Conservation (phyloP, 2,329 filamentous ascomycete species). For the Cryphonectria radicalis region DNA sequence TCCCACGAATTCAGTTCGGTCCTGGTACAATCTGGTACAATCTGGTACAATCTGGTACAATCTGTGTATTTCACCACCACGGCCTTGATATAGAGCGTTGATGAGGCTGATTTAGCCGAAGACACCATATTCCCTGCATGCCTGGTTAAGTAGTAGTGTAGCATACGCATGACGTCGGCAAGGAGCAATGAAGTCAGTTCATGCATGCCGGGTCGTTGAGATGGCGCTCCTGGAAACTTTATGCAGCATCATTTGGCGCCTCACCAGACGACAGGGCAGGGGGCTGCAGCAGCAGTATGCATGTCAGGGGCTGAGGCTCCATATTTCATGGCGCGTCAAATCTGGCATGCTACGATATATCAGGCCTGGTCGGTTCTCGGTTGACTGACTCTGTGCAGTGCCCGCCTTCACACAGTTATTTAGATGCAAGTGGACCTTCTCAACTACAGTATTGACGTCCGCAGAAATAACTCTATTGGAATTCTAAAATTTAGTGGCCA, state of each 20-base stretch:
- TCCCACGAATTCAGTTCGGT: too few relatives aligned
- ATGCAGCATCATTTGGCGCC: slow-evolving; percentile 12
- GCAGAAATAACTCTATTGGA: background rate
- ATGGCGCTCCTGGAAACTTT: background rate
- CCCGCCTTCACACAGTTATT: background rate
- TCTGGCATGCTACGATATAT: background rate
- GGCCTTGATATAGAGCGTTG: background rate
- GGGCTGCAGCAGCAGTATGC: slow-evolving; percentile 3
- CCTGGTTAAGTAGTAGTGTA: background rate
- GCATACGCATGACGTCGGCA: background rate
- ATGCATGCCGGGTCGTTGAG: background rate
- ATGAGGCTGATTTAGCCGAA: background rate
- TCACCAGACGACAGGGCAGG: slow-evolving; percentile 10
- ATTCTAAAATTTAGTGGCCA: background rate
- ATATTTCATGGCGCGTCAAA: background rate
- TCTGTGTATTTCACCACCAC: background rate
- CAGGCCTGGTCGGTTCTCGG: too few relatives aligned
- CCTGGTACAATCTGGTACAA: too few relatives aligned
- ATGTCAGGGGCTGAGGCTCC: background rate
- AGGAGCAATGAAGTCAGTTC: background rate
- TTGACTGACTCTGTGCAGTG: background rate
- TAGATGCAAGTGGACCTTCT: background rate
- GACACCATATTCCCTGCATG: background rate
- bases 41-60: too few relatives aligned
- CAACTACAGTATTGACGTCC: background rate